Evolutionary conservation across 306 rosid species (phyloP), one percentile per base, ranked within the genome.

Genomic region (Astragalus membranaceus): DNA sequence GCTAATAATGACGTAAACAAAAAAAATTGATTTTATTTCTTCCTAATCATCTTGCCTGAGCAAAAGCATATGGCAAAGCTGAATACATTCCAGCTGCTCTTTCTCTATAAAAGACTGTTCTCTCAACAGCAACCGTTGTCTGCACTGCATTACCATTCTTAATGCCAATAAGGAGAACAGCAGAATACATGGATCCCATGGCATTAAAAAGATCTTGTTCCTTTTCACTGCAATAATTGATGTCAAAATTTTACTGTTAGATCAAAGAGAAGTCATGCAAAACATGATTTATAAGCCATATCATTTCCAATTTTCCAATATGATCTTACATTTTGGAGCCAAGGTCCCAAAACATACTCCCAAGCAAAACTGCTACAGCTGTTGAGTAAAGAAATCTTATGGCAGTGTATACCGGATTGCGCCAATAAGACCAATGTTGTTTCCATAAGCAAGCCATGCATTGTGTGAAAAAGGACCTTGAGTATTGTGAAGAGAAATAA

Each of bases 41-140:
- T n/a, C n/a, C n/a, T n/a, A n/a, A n/a, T n/a, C n/a, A n/a, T n/a
- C 73, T 72, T 80, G 77, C 90, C 86, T 86, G 88, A 48, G 84
- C 81, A 65, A 83, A 78, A 73, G 90, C 90, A 76, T 83, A 86
- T 8, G 90, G 84, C 26, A 83, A 75, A 71, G 90, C 82, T 13
- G 90, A 78, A 66, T 86, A 86, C 90, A 86, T 86, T 73, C 88
- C 88, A 14, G 90, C 90, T 1, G 84, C 88, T 61, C 77, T 79
- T 83, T 83, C 90, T 55, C 88, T 76, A 53, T 86, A 86, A 78
- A 83, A 86, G 36, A 86, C 86, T 4, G 82, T 78, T 78, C 86
- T 14, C 60, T 86, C 90, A 2, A 83, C 62, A 15, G 84, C 73
- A 37, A 86, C 77, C 23, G 72, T 86, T 5, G 90, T 85, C 53